Base-by-base conservation (phyloP, 2,329 filamentous ascomycete genomes). In the Claviceps sp. region DNA sequence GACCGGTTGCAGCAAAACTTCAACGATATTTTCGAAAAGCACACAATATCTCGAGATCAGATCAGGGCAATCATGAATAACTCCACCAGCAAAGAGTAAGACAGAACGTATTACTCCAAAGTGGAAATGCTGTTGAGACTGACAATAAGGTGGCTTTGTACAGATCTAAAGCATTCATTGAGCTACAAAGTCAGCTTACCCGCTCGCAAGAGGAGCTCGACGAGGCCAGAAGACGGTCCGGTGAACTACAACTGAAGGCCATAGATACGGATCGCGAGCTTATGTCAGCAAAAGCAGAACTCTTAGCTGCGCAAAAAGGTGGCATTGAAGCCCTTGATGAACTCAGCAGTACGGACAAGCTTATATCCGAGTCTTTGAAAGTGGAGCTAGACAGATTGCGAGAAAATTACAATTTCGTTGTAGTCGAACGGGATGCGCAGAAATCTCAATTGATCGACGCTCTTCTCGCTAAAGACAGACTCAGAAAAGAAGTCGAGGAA, bases 401-500 rank as follows among this genome's bases (percentile, higher is more conserved):
- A 56, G 71, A 69, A 54, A 75, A 78, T 58, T 68, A 74, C 56
- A 72, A 71, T 52, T 64, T 69, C 51, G 64, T 75, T 48, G 70
- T 67, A 54, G 67, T 72, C 51, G 78, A 82, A 61, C 70, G 72
- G 48, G 77, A 82, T 50, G 70, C 75, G 54, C 73, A 79, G 60
- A 78, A 80, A 65, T 72, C 73, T 47, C 79, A 83, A 60, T 72
- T 84, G 24, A 72, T 83, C 57, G 72, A 79, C 42, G 75, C 77
- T 45, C 70, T 83, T 18, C 69, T 83, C 46, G 73, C 75, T 56
- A 82, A 82, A 62, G 79, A 83, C 54, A 75, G 76, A 63, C 68
- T 81, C 51, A 73, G 76, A 51, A 77, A 77, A 62, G 72, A 78
- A 53, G 65, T 73, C 38, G 76, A 78, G 56, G 70, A 72, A 48